Conservation (phyloP, 768 basidiomycete species). For the Piloderma croceum region DNA sequence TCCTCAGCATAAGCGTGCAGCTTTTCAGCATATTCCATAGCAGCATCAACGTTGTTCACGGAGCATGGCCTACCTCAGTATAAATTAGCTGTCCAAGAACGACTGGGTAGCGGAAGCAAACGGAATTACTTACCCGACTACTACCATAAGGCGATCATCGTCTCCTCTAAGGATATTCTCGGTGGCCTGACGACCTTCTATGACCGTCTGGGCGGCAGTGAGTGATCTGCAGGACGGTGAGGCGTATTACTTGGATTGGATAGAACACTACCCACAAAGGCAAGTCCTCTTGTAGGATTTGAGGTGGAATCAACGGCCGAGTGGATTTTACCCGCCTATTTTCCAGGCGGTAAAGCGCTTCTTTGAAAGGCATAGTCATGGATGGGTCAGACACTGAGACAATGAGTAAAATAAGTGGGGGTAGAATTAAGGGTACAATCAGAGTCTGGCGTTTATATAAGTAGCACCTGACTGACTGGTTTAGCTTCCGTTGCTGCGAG, state of each 20-base stretch:
- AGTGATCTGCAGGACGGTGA: slow-evolving; percentile 48
- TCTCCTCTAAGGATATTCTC: slow-evolving; percentile 79
- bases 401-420: slow-evolving; percentile 7
- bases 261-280: slow-evolving; percentile 53
- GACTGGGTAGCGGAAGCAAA: slow-evolving; percentile 3
- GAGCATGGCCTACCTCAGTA: slow-evolving; percentile 72
- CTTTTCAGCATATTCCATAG: slow-evolving; percentile 79
- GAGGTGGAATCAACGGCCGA: slow-evolving; percentile 87
- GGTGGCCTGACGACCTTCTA: slow-evolving; percentile 73
- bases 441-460: too few relatives aligned
- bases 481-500: too few relatives aligned
- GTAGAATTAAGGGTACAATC: too few relatives aligned
- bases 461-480: too few relatives aligned
- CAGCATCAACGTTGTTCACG: slow-evolving; percentile 84
- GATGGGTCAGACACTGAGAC: slow-evolving; percentile 42
- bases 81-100: not conserved
- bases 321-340: slow-evolving; percentile 84
- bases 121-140: slow-evolving; percentile 87
- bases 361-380: slow-evolving; percentile 72
- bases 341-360: slow-evolving; percentile 76
- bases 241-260: slow-evolving; percentile 6
- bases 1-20: slow-evolving; percentile 75
- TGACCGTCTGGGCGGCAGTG: slow-evolving; percentile 78
- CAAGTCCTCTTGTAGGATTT: slow-evolving; percentile 92
- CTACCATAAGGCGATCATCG: slow-evolving; percentile 89